Percentiles rank a stretch among this genome's conserved stretches.
Evolutionary conservation across 202 grass and related monocot genomes (phyloP).

Genomic region (Zizania palustris): DNA sequence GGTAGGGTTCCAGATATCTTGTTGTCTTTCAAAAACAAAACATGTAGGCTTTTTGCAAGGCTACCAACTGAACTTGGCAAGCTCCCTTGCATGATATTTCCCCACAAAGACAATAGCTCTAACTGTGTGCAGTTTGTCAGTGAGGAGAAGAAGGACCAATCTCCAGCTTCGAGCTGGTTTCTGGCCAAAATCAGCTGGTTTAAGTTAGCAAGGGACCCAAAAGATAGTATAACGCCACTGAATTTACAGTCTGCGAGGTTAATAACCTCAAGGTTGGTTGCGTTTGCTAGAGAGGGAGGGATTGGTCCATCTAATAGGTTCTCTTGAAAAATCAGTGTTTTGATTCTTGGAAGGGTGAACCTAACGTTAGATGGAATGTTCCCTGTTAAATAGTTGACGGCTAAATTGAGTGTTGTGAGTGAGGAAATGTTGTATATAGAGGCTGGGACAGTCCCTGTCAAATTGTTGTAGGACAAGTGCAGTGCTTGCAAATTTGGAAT

Average conservation of each 20-base stretch:
- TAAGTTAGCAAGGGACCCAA: slow-evolving; percentile 33
- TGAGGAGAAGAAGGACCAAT: slow-evolving; percentile 44
- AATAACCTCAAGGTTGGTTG: not conserved
- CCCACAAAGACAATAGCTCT: not conserved
- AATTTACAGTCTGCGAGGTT: slow-evolving; percentile 13
- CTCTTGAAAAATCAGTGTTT: slow-evolving; percentile 1
- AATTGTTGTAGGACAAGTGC: slow-evolving; percentile 5
- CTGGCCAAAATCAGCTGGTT: slow-evolving; percentile 11
- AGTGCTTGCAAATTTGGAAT: slow-evolving; percentile 22
- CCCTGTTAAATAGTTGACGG: not conserved
- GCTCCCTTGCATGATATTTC: slow-evolving; percentile 35
- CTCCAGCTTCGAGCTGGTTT: slow-evolving; percentile 53
- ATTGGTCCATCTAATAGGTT: slow-evolving; percentile 34
- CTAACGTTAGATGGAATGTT: slow-evolving; percentile 28
- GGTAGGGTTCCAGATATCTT: slow-evolving; percentile 58
- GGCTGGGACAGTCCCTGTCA: slow-evolving; percentile 26
- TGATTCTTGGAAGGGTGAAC: slow-evolving; percentile 22
- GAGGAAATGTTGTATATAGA: slow-evolving; percentile 38
- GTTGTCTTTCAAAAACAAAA: slow-evolving; percentile 36
- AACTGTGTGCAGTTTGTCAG: slow-evolving; percentile 43
- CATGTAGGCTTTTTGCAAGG: slow-evolving; percentile 25
- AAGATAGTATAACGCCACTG: slow-evolving; percentile 14
- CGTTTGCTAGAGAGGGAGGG: slow-evolving; percentile 18
- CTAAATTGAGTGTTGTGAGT: slow-evolving; percentile 21
- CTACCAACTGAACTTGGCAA: slow-evolving; percentile 36